Evolutionary conservation across 345 rosid genomes (phyloP).

Genomic region (Boechera retrofracta): DNA sequence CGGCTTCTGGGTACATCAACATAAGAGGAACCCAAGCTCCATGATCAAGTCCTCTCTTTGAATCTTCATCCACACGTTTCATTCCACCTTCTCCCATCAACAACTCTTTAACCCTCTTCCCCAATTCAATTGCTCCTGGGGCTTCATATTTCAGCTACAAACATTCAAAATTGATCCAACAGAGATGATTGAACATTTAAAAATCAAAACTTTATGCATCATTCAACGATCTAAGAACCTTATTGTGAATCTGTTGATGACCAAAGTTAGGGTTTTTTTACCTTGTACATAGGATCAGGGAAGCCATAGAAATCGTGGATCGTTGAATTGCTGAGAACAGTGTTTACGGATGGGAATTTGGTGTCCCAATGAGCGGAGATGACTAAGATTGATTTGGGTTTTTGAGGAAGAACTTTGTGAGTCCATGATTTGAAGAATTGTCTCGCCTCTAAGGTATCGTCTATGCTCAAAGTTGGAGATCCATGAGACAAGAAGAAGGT

Average conservation of each 20-base stretch:
- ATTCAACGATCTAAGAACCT: neutral
- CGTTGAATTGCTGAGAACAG: slow-evolving; percentile 59
- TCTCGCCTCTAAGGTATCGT: slow-evolving; percentile 68
- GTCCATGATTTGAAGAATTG: slow-evolving; percentile 75
- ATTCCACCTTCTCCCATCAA: slow-evolving; percentile 54
- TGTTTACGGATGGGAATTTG: slow-evolving; percentile 63
- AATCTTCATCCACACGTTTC: slow-evolving; percentile 65
- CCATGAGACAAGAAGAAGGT: slow-evolving; percentile 84
- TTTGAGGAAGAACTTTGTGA: slow-evolving; percentile 43
- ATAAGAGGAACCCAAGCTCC: slow-evolving; percentile 96
- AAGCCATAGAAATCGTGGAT: slow-evolving; percentile 82
- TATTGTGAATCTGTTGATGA: neutral
- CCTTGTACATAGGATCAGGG: slow-evolving; percentile 86
- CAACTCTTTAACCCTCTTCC: slow-evolving; percentile 75
- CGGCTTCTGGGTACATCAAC: slow-evolving; percentile 94
- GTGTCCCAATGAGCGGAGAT: slow-evolving; percentile 97
- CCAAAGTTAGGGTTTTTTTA: slow-evolving; percentile 6
- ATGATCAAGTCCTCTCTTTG: slow-evolving; percentile 82
- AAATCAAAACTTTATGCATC: slow-evolving; percentile 7
- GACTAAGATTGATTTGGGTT: slow-evolving; percentile 72
- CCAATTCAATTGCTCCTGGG: slow-evolving; percentile 88
- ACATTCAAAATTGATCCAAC: neutral
- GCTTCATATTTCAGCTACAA: slow-evolving; percentile 82
- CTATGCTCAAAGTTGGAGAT: slow-evolving; percentile 77
- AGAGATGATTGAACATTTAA: neutral